These are phyloP conservation scores for Ophiocordyceps unilateralis DNA, from an alignment of 2,329 filamentous ascomycete genomes.

Conservation along the genomic window DNA sequence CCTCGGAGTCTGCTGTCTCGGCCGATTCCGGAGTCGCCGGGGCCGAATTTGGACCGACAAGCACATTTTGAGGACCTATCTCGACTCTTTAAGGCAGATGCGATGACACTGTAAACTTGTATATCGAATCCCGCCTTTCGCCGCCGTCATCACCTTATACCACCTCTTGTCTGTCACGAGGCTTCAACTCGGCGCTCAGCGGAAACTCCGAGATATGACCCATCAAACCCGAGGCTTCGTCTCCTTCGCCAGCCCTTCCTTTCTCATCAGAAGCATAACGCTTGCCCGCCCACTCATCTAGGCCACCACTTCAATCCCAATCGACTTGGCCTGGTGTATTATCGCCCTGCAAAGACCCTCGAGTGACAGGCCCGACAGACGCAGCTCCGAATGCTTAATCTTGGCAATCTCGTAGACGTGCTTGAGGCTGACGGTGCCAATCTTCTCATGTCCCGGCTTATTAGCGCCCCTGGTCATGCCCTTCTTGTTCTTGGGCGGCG, in stretches of 20 bases:
- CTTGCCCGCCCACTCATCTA: constrained; percentile 13
- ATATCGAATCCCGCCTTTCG: too few relatives aligned
- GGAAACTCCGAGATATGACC: too few relatives aligned
- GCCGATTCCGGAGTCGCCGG: background rate
- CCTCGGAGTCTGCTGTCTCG: background rate
- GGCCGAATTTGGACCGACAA: background rate
- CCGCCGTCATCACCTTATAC: too few relatives aligned
- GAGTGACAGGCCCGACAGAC: constrained; percentile 53
- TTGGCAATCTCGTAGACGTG: constrained; percentile 96
- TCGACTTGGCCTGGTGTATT: constrained; percentile 58
- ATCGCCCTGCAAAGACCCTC: constrained; percentile 57
- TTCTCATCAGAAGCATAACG: background rate
- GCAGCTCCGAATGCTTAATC: constrained; percentile 72
- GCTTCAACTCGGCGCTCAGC: too few relatives aligned
- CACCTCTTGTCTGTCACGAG: too few relatives aligned
- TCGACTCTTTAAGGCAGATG: too few relatives aligned
- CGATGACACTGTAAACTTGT: too few relatives aligned
- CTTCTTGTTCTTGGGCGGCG: constrained; percentile 50
- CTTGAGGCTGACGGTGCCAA: constrained; percentile 76
- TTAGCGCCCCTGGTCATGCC: constrained; percentile 63
- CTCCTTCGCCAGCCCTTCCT: too few relatives aligned
- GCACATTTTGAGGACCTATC: too few relatives aligned
- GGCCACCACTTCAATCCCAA: constrained; percentile 55
- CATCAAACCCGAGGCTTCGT: background rate
- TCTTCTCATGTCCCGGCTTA: constrained; percentile 56